Conservation (phyloP, 2,329 filamentous ascomycete genomes). For the Daldinia eschscholtzii region DNA sequence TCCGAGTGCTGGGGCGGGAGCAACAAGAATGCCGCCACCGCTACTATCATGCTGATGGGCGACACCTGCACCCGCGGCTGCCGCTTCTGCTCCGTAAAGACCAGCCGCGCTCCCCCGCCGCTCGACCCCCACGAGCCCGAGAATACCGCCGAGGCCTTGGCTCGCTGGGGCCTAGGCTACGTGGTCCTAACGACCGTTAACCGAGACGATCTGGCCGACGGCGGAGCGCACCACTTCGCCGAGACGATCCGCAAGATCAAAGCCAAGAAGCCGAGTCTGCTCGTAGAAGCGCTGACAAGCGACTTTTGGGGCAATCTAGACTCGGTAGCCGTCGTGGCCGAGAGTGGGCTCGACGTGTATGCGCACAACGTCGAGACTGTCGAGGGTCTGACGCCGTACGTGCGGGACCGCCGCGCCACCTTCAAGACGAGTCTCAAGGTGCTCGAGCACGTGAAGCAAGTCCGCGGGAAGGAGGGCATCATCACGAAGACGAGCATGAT, state of each 20-base stretch:
- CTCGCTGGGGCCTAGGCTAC: constrained; percentile 93
- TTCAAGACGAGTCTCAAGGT: constrained; percentile 89
- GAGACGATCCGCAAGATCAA: constrained; percentile 97
- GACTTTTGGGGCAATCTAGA: constrained; percentile 89
- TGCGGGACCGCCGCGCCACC: constrained; percentile 88
- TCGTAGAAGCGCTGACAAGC: constrained; percentile 88
- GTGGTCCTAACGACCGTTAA: constrained; percentile 95
- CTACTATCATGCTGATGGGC: constrained; percentile 99
- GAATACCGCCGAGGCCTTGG: constrained; percentile 93
- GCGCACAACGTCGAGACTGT: constrained; percentile 98
- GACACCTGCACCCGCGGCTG: constrained; percentile 98
- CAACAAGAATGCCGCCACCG: constrained; percentile 89
- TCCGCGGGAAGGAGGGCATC: constrained; percentile 73
- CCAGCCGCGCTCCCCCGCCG: constrained; percentile 77
- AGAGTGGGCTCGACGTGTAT: constrained; percentile 93
- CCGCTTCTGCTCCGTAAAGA: constrained; percentile 98
- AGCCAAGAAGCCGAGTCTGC: constrained; percentile 78
- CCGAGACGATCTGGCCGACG: constrained; percentile 90
- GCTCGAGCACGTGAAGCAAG: constrained; percentile 83
- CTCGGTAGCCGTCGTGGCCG: constrained; percentile 86
- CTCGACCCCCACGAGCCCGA: constrained; percentile 97
- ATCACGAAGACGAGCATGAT: constrained; percentile 99
- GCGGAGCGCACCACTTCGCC: constrained; percentile 89
- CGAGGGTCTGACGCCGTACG: constrained; percentile 88
- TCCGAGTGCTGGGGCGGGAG: constrained; percentile 97